Base-by-base conservation (phyloP, 2,329 filamentous ascomycete genomes). In the Shiraia bambusicola region DNA sequence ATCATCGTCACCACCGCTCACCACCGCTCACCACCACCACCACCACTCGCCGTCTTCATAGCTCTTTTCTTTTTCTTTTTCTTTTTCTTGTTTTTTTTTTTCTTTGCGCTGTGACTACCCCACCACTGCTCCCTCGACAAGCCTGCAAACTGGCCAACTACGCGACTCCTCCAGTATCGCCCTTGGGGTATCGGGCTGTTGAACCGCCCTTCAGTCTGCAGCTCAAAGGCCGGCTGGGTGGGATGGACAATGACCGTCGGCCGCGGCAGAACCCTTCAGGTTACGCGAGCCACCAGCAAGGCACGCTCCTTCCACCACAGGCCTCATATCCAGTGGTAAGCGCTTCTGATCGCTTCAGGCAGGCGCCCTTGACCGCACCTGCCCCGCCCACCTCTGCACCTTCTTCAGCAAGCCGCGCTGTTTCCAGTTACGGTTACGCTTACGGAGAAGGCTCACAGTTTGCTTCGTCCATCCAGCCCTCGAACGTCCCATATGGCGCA, bases 211-310 rank as follows among this genome's bases (percentile, higher is more conserved):
- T 76, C 72, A 75, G 73, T 72, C 73, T 75, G 69, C 73, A 74
- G 70, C 67, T 71, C 63, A 70, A 71, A 67, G 71, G 76, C 69
- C 69, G 73, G 68, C 71, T 73, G 63, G 68, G 75, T 75, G 83
- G 81, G 67, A 93, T 93, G 88, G 88, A 92, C 72, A 81, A 84
- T 74, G 81, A 80, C 71, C 82, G 80, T 66, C 77, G 82, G 65
- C 79, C 83, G 76, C 85, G 86, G 79, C 85, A 86, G 75, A 86
- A 87, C 72, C 76, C 79, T 72, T 77, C 81, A 67, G 75, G 79
- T 70, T 84, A 85, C 72, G 76, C 81, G 49, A 63, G 63, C 66
- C 71, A 71, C 66, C 71, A 71, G 61, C 68, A 67, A 71, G 68
- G 70, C 73, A 59, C 60, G 56, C 63, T 77, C 77, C 69, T 69